These are phyloP conservation scores for Aegilops tauschii DNA, from an alignment of 176 grass and related monocot genomes.

Conservation along the genomic window DNA sequence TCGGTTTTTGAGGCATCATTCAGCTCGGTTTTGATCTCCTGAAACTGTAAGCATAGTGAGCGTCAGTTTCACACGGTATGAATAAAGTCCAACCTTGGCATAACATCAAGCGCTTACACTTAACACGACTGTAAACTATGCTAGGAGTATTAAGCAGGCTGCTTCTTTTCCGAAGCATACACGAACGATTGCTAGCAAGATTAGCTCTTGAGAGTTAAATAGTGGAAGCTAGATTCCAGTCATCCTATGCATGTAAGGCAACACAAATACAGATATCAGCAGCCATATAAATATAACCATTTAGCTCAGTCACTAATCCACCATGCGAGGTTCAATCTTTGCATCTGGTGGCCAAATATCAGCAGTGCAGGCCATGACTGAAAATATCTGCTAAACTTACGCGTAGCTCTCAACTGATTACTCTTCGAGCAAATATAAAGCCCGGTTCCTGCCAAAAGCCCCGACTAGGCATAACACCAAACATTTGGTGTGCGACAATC, in stretches of 20 bases:
- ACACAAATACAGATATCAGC: background rate
- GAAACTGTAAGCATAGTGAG: background rate
- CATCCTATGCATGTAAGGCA: background rate
- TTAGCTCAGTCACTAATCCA: background rate
- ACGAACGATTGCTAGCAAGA: no score
- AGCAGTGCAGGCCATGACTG: background rate
- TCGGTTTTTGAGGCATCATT: constrained; percentile 31
- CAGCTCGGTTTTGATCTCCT: constrained; percentile 47
- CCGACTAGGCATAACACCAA: background rate
- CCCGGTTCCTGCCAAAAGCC: no score
- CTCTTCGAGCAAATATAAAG: no score
- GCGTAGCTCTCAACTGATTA: no score
- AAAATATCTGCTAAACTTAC: no score
- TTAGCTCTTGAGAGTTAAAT: no score
- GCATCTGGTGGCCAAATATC: background rate
- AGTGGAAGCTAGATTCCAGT: background rate
- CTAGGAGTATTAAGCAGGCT: no score
- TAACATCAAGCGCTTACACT: background rate
- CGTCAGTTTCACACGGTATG: background rate
- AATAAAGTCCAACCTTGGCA: background rate
- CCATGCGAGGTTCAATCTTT: background rate
- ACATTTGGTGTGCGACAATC: background rate
- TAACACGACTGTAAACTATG: no score
- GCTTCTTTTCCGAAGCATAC: no score
- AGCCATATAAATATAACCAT: background rate